A percentile compares a stretch with the other conserved stretches of the same genome.
These are phyloP conservation scores for Calocera viscosa DNA, from an alignment of 768 basidiomycete genomes.

Conservation along the genomic window DNA sequence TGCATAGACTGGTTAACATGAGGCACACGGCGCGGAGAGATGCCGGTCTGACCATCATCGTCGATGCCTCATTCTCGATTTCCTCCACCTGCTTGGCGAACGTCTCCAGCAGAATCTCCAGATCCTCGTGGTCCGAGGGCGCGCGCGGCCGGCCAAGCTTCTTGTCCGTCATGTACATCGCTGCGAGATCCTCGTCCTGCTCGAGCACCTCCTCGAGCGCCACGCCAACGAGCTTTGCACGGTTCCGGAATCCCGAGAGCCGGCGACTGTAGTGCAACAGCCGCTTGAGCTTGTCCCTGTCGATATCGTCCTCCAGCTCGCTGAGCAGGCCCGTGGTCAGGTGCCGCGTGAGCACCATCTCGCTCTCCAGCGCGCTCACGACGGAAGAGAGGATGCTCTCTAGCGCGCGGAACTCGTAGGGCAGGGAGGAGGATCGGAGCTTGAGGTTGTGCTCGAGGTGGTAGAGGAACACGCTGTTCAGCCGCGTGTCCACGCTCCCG, in stretches of 20 bases:
- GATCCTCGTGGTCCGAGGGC: constrained; percentile 74
- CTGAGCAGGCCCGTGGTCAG: constrained; percentile 81
- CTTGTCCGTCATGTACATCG: constrained; percentile 91
- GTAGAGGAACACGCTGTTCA: constrained; percentile 79
- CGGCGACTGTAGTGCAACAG: constrained; percentile 85
- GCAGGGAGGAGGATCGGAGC: constrained; percentile 49
- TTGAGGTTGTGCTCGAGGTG: constrained; percentile 87
- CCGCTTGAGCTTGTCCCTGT: constrained; percentile 85
- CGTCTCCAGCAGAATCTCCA: constrained; percentile 85
- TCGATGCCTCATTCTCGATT: constrained; percentile 86
- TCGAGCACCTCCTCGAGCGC: constrained; percentile 83
- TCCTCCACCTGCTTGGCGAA: constrained; percentile 96
- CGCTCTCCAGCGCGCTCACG: constrained; percentile 83
- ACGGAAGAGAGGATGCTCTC: constrained; percentile 89
- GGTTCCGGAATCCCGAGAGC: constrained; percentile 77
- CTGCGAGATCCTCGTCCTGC: constrained; percentile 91
- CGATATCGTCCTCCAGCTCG: constrained; percentile 90
- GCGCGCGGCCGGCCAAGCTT: constrained; percentile 48
- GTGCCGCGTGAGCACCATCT: constrained; percentile 87
- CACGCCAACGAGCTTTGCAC: constrained; percentile 61
- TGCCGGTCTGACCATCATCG: constrained; percentile 48
- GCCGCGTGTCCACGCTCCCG: constrained; percentile 71
- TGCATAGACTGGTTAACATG: constrained; percentile 22
- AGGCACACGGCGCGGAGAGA: background rate
- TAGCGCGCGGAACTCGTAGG: constrained; percentile 86